Conservation (phyloP, 805 yeast genomes). For the Huiozyma naganishii region DNA sequence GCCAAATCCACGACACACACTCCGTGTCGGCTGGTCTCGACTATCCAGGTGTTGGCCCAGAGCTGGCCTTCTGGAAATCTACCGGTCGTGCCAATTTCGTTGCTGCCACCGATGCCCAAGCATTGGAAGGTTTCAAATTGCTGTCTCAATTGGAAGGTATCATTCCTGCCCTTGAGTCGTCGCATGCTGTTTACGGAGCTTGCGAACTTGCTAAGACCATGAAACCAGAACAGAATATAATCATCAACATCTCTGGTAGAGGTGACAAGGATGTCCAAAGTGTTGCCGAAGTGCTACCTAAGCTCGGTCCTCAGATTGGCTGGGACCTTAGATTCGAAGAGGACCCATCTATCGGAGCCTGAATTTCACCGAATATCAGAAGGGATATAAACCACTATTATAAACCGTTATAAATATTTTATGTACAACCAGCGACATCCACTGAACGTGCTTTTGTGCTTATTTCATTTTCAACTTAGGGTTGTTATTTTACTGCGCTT, state of each 20-base stretch:
- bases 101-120: slow-evolving; percentile 94
- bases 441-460: too few relatives aligned
- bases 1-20: slow-evolving; percentile 96
- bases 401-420: not conserved
- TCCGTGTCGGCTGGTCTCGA: slow-evolving; percentile 97
- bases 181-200: slow-evolving; percentile 94
- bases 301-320: slow-evolving; percentile 78
- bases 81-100: slow-evolving; percentile 84
- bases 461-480: too few relatives aligned
- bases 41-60: slow-evolving; percentile 99
- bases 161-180: slow-evolving; percentile 95
- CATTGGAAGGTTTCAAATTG: slow-evolving; percentile 78
- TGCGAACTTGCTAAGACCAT: slow-evolving; percentile 76
- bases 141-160: slow-evolving; percentile 93
- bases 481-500: not conserved
- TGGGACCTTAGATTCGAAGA: slow-evolving; percentile 90
- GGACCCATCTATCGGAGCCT: slow-evolving; percentile 17
- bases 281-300: slow-evolving; percentile 90
- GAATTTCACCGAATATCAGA: not conserved
- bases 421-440: not conserved
- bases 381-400: too few relatives aligned
- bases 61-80: slow-evolving; percentile 88
- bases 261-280: slow-evolving; percentile 98
- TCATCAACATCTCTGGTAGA: slow-evolving; percentile 91
- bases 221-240: slow-evolving; percentile 66